phyloP scores from a whole-genome alignment of 345 rosid species.

The Rhodomyrtus tomentosa region DNA sequence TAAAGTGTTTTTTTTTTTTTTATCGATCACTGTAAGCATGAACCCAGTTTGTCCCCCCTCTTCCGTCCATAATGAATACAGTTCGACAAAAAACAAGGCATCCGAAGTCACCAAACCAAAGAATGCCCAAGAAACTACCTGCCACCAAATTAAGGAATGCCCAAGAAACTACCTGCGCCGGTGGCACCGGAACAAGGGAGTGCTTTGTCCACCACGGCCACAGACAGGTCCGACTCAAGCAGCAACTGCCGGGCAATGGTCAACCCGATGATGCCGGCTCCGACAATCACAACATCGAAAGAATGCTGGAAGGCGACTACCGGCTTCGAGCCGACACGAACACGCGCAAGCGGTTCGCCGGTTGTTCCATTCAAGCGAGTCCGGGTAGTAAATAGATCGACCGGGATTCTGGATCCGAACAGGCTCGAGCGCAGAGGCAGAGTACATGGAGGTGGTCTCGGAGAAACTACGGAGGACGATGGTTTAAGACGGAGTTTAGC shows the following conservation, averaged over 20 bases:
- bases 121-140: constrained; percentile 27
- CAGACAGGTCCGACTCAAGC: constrained; percentile 59
- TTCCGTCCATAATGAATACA: neutral
- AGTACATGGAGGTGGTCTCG: neutral
- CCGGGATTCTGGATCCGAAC: neutral
- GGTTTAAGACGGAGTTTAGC: neutral
- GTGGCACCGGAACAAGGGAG: constrained; percentile 91
- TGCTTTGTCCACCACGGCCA: constrained; percentile 75
- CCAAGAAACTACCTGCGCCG: constrained; percentile 63
- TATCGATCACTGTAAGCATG: neutral
- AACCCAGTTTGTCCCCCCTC: neutral
- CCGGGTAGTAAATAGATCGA: neutral
- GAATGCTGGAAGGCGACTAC: constrained; percentile 19
- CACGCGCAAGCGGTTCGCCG: neutral
- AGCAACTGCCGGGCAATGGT: constrained; percentile 76
- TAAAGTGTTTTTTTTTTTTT: no score
- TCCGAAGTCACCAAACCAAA: neutral
- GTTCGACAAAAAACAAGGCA: neutral
- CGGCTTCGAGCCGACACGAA: neutral
- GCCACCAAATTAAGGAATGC: constrained; percentile 79
- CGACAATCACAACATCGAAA: constrained; percentile 62
- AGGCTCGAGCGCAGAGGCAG: constrained; percentile 1
- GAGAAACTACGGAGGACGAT: neutral
- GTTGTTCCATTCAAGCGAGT: neutral
- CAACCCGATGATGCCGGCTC: constrained; percentile 84